Percentiles rank a stretch among this genome's conserved stretches.
Evolutionary conservation across 2,329 filamentous ascomycete species (phyloP).

Genomic region (Epichloe gansuensis): DNA sequence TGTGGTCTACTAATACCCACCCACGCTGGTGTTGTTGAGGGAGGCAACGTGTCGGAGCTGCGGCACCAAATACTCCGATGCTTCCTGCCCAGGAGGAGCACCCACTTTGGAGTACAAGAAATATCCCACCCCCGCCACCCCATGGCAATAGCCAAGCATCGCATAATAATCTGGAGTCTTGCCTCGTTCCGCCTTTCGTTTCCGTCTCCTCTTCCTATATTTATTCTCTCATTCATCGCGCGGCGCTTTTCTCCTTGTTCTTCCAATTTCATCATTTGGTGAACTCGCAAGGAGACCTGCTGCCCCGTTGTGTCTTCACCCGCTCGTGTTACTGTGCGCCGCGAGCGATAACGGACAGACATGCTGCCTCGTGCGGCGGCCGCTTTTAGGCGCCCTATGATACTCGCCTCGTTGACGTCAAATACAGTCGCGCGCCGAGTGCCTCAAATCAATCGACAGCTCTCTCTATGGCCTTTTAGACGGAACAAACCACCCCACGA

Average conservation of each 20-base stretch:
- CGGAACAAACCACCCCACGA: slow-evolving; percentile 10
- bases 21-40: background rate
- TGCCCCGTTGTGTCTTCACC: background rate
- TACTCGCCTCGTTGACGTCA: slow-evolving; percentile 10
- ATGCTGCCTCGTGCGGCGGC: slow-evolving; percentile 14
- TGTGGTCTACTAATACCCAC: background rate
- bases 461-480: slow-evolving; percentile 24
- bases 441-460: slow-evolving; percentile 10
- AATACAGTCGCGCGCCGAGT: slow-evolving; percentile 9
- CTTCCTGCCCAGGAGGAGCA: background rate
- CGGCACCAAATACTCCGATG: slow-evolving; percentile 8
- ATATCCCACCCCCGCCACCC: background rate
- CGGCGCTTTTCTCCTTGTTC: background rate
- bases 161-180: too few species aligned
- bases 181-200: background rate
- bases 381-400: slow-evolving; percentile 12
- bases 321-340: background rate
- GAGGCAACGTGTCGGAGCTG: slow-evolving; percentile 3
- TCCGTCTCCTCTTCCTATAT: background rate
- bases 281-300: background rate
- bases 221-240: background rate
- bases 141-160: too few species aligned
- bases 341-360: slow-evolving; percentile 2
- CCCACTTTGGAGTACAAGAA: too few species aligned
- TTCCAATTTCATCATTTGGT: background rate